Evolutionary conservation across 2,329 filamentous ascomycete genomes (phyloP).

Genomic region (Pestalotiopsis sp.): DNA sequence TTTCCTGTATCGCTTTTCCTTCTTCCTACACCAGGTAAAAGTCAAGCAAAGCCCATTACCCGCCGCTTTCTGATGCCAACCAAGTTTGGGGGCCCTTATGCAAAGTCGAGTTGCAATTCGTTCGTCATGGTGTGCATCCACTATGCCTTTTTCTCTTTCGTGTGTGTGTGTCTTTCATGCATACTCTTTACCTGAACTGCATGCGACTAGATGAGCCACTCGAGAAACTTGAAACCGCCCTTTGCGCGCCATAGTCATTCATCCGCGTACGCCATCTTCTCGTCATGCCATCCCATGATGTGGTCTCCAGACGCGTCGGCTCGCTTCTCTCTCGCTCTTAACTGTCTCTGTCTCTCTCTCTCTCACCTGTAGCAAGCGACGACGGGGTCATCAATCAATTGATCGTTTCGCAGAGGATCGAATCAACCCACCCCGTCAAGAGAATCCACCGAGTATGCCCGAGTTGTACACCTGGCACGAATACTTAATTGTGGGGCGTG

Average conservation of each 20-base stretch:
- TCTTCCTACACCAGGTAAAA: neutral
- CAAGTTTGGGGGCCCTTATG: neutral
- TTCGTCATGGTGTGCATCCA: neutral
- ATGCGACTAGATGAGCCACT: slow-evolving; percentile 1
- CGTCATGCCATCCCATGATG: neutral
- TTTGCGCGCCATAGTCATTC: slow-evolving; percentile 2
- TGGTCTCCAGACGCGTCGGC: neutral
- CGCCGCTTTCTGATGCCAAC: neutral
- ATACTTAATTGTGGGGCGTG: neutral
- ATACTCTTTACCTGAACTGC: neutral
- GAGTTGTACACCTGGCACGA: neutral
- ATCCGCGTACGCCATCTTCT: slow-evolving; percentile 10
- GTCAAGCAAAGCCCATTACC: neutral
- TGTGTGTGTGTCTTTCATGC: no score
- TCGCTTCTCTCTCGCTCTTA: neutral
- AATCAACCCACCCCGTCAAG: neutral
- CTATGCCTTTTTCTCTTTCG: neutral
- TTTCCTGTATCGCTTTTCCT: neutral
- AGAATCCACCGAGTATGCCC: neutral
- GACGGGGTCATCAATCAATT: neutral
- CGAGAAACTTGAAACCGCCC: slow-evolving; percentile 8
- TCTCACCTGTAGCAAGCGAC: neutral
- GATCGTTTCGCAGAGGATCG: neutral
- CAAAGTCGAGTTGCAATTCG: neutral
- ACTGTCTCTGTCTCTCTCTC: neutral